Conservation (phyloP, 2,329 filamentous ascomycete species). For the Paracoccidioides lutzii region DNA sequence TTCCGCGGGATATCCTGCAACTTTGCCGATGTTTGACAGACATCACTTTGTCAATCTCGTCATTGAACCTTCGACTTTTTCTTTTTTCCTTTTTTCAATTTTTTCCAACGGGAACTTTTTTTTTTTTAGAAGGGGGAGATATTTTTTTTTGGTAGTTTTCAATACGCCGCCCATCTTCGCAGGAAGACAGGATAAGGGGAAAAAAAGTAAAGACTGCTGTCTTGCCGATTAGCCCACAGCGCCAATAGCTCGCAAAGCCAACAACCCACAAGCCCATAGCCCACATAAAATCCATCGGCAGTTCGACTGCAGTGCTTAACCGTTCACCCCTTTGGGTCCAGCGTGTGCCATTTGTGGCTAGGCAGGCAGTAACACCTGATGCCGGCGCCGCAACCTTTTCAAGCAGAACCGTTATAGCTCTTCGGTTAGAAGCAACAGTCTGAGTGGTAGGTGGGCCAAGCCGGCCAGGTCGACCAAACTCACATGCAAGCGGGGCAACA, state of each 20-base stretch:
- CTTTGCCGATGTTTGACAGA: constrained; percentile 20
- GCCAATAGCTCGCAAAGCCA: not conserved
- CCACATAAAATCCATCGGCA: not conserved
- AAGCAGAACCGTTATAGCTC: not conserved
- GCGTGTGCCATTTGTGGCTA: not conserved
- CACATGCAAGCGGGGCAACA: too few relatives aligned
- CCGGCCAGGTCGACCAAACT: too few relatives aligned
- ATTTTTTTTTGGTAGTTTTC: constrained; percentile 3
- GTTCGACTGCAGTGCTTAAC: not conserved
- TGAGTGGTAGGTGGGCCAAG: not conserved
- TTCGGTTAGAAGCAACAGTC: not conserved
- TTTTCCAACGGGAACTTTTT: not conserved
- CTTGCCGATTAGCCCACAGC: not conserved
- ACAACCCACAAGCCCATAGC: not conserved
- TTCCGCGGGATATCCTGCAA: constrained; percentile 31
- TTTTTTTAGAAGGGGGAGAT: not conserved
- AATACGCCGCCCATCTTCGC: not conserved
- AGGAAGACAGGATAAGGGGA: not conserved
- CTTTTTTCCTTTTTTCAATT: not conserved
- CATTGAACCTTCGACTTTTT: constrained; percentile 2
- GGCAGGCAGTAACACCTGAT: not conserved
- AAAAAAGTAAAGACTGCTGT: not conserved
- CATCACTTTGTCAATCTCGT: constrained; percentile 4
- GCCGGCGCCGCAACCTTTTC: not conserved
- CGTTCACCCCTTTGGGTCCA: not conserved